These are phyloP conservation scores for Nothophoma quercina DNA, from an alignment of 2,329 filamentous ascomycete genomes.

Conservation along the genomic window DNA sequence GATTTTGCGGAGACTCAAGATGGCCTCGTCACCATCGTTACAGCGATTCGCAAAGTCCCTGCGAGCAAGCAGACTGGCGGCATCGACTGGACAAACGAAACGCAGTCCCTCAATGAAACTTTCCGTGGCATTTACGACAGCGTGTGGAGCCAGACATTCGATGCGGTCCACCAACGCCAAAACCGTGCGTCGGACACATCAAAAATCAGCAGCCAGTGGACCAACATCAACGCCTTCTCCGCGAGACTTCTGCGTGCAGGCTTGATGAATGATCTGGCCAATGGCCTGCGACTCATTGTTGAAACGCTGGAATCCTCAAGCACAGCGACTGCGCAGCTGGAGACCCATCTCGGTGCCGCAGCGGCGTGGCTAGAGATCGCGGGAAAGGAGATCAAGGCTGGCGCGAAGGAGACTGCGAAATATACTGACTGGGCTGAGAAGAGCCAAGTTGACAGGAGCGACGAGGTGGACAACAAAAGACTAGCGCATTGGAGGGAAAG, in stretches of 20 bases:
- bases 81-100: neutral
- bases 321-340: neutral
- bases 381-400: neutral
- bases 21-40: neutral
- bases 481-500: neutral
- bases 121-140: neutral
- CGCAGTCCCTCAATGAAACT: neutral
- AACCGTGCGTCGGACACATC: neutral
- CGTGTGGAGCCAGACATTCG: neutral
- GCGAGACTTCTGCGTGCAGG: neutral
- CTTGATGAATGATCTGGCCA: neutral
- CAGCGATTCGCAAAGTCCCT: neutral
- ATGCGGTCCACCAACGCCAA: neutral
- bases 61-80: neutral
- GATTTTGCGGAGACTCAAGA: neutral
- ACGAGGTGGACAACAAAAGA: neutral
- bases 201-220: neutral
- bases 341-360: neutral
- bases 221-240: neutral
- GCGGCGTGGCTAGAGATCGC: slow-evolving; percentile 1
- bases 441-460: neutral
- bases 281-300: neutral
- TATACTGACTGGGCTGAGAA: neutral
- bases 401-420: neutral
- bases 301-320: neutral